These are phyloP conservation scores for Centaurea solstitialis DNA, from an alignment of 129 eudicot species.

Conservation along the genomic window DNA sequence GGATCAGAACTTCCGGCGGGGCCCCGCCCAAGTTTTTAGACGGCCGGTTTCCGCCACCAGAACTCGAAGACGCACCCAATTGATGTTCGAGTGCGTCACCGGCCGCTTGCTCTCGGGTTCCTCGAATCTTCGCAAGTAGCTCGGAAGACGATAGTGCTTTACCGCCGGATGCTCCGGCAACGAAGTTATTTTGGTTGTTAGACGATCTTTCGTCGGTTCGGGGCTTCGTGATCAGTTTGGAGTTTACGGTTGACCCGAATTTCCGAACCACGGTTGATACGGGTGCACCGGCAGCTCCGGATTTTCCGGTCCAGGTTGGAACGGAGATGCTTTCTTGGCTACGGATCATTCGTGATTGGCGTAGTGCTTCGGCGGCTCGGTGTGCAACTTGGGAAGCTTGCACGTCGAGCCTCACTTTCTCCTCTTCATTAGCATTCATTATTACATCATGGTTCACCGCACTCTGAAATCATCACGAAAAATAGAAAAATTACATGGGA, in stretches of 20 bases:
- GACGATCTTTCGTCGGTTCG: constrained; percentile 38
- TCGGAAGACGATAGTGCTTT: constrained; percentile 83
- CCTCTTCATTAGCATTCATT: constrained; percentile 84
- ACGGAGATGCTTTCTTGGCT: constrained; percentile 72
- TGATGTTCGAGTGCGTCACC: constrained; percentile 85
- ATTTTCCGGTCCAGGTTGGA: constrained; percentile 94
- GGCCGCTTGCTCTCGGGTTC: constrained; percentile 67
- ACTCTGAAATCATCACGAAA: constrained; percentile 52
- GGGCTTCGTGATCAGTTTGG: constrained; percentile 42
- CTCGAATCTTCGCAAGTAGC: constrained; percentile 69
- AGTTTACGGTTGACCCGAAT: constrained; percentile 78
- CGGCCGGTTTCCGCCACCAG: constrained; percentile 27
- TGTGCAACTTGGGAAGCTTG: constrained; percentile 92
- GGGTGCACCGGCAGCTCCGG: constrained; percentile 94
- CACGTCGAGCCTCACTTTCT: constrained; percentile 70
- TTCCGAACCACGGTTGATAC: constrained; percentile 48
- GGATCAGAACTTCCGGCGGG: constrained; percentile 81
- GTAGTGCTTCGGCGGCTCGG: constrained; percentile 92
- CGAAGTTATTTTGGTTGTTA: constrained; percentile 30
- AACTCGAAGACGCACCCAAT: constrained; percentile 43
- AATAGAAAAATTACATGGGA: background rate
- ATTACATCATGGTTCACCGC: constrained; percentile 95
- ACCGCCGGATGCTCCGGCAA: constrained; percentile 77
- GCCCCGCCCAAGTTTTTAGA: constrained; percentile 46
- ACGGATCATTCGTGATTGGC: constrained; percentile 85